phyloP scores from a whole-genome alignment of 148 eudicot species.

The Amaranthus cruentus region DNA sequence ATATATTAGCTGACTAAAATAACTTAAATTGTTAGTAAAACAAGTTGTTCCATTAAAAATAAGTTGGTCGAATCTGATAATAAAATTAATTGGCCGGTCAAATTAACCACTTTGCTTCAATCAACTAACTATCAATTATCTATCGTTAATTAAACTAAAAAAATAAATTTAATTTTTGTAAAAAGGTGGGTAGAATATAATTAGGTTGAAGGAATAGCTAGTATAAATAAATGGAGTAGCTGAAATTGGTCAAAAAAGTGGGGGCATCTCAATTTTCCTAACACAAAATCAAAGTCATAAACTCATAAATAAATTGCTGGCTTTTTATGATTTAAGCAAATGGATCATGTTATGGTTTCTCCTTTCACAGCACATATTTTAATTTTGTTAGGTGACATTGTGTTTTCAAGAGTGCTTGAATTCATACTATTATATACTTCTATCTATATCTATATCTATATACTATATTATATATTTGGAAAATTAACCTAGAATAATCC shows the following conservation, averaged over 20 bases:
- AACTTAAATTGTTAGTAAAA: too few species aligned
- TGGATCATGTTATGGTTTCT: conserved; percentile 7
- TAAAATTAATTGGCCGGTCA: too few species aligned
- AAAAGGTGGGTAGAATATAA: conserved; percentile 5
- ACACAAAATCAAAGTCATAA: conserved; percentile 19
- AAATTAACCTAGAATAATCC: too few species aligned
- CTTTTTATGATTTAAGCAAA: conserved; percentile 10
- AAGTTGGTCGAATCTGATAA: too few species aligned
- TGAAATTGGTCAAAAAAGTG: conserved; percentile 21
- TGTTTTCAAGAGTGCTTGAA: too few species aligned
- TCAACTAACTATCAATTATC: too few species aligned
- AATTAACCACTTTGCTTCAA: too few species aligned
- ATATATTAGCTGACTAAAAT: too few species aligned
- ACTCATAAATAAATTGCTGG: neutral
- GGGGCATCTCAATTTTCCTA: conserved; percentile 6
- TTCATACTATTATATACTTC: neutral
- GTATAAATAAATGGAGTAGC: conserved; percentile 27
- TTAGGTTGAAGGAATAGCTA: conserved; percentile 9
- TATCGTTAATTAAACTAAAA: neutral
- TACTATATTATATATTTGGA: too few species aligned
- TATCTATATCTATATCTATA: too few species aligned
- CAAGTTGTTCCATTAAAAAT: too few species aligned
- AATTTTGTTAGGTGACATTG: conserved; percentile 1
- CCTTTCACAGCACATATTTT: neutral
- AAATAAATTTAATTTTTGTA: neutral